Percentiles rank a stretch among this genome's conserved stretches.
phyloP scores from a whole-genome alignment of 1,139 yeast species.

The Candida sanyaensis region DNA sequence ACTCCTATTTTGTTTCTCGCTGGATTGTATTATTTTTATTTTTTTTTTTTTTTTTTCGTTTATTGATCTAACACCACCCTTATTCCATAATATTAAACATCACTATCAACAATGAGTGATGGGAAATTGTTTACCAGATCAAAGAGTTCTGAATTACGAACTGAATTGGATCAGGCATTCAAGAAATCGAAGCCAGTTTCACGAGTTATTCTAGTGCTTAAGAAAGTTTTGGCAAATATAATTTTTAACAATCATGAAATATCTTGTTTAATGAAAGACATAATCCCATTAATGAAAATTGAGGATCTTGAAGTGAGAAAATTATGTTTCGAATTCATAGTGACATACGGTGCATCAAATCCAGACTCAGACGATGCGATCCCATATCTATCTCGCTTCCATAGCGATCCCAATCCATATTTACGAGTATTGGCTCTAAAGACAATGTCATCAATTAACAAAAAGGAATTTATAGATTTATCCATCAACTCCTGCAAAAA shows the following conservation, averaged over 20 bases:
- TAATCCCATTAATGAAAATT: slow-evolving; percentile 59
- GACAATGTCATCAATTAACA: slow-evolving; percentile 62
- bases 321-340: slow-evolving; percentile 62
- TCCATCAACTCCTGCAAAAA: slow-evolving; percentile 22
- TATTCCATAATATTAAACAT: not conserved
- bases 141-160: slow-evolving; percentile 56
- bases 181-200: slow-evolving; percentile 52
- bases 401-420: slow-evolving; percentile 34
- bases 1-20: not conserved
- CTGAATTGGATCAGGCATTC: slow-evolving; percentile 56
- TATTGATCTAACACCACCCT: not conserved
- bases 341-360: slow-evolving; percentile 57
- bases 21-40: not conserved
- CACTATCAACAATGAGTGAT: slow-evolving; percentile 35
- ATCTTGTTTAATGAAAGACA: slow-evolving; percentile 65
- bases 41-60: too few relatives aligned
- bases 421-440: slow-evolving; percentile 56
- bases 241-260: slow-evolving; percentile 82
- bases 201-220: slow-evolving; percentile 61
- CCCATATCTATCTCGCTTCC: slow-evolving; percentile 57
- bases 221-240: slow-evolving; percentile 79
- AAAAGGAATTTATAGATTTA: slow-evolving; percentile 49
- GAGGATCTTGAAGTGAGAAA: slow-evolving; percentile 75
- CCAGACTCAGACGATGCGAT: slow-evolving; percentile 61
- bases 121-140: slow-evolving; percentile 43